A percentile compares a stretch with the other conserved stretches of the same genome.
phyloP scores from a whole-genome alignment of 116 monocot genomes.

The Phalaenopsis hybrid region DNA sequence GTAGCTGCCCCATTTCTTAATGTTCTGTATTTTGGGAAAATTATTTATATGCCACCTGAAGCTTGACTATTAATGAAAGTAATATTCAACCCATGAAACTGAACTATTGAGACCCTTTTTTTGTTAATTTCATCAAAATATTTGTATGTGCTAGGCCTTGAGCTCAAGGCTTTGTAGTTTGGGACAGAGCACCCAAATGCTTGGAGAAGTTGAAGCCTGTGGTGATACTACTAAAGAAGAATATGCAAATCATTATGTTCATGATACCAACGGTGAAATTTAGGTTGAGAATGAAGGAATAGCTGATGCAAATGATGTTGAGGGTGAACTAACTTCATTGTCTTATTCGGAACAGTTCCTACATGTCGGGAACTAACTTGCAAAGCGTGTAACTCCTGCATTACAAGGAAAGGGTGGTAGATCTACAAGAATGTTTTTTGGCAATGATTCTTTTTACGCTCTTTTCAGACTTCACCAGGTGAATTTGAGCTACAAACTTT shows the following conservation, averaged over 20 bases:
- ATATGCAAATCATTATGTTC: conserved; percentile 63
- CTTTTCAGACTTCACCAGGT: conserved; percentile 96
- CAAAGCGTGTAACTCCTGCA: conserved; percentile 63
- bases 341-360: conserved; percentile 58
- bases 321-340: conserved; percentile 49
- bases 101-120: background rate
- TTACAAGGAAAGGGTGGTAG: conserved; percentile 56
- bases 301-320: conserved; percentile 59
- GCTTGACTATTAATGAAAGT: background rate
- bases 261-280: conserved; percentile 77
- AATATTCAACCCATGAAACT: background rate
- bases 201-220: conserved; percentile 21
- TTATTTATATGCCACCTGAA: background rate
- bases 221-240: conserved; percentile 50
- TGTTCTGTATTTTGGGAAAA: no score
- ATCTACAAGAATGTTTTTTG: conserved; percentile 64
- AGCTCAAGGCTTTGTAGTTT: no score
- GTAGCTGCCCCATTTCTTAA: no score
- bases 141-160: no score
- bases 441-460: conserved; percentile 94
- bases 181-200: no score
- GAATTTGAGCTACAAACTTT: background rate
- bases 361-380: conserved; percentile 63
- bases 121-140: no score
- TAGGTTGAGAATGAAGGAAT: conserved; percentile 91